These are phyloP conservation scores for Raffaelea ambrosiae DNA, from an alignment of 2,329 filamentous ascomycete species.

Conservation along the genomic window DNA sequence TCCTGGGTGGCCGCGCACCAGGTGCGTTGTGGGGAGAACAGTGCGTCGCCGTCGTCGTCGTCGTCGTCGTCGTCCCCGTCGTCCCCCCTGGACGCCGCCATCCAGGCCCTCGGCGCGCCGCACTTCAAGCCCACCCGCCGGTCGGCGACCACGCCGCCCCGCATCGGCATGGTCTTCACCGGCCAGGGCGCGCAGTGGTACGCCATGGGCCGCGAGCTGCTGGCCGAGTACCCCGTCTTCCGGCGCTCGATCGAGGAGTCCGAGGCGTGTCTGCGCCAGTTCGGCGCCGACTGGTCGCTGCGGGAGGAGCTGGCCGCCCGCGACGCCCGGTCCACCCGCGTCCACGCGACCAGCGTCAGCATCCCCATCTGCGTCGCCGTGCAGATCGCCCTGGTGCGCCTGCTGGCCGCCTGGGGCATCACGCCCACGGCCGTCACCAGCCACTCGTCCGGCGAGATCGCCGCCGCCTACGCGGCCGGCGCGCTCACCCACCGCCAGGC, in stretches of 20 bases:
- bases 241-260: slow-evolving; percentile 4
- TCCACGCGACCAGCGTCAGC: slow-evolving; percentile 14
- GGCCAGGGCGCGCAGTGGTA: slow-evolving; percentile 16
- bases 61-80: too few species aligned
- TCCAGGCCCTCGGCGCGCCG: not conserved
- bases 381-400: slow-evolving; percentile 24
- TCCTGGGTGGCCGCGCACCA: slow-evolving; percentile 3
- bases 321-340: not conserved
- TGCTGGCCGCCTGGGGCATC: slow-evolving; percentile 16
- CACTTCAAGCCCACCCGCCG: not conserved
- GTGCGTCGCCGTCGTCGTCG: not conserved
- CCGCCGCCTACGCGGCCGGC: slow-evolving; percentile 15
- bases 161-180: slow-evolving; percentile 31
- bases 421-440: slow-evolving; percentile 12
- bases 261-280: slow-evolving; percentile 4
- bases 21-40: not conserved
- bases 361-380: slow-evolving; percentile 27
- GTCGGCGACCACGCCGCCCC: slow-evolving; percentile 8
- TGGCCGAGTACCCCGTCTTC: slow-evolving; percentile 4
- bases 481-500: slow-evolving; percentile 11
- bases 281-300: slow-evolving; percentile 11
- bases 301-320: slow-evolving; percentile 5
- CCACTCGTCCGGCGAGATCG: slow-evolving; percentile 19
- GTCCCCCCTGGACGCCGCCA: not conserved
- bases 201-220: slow-evolving; percentile 23